phyloP scores from a whole-genome alignment of 2,329 filamentous ascomycete genomes.

The Parafenestella ontariensis region DNA sequence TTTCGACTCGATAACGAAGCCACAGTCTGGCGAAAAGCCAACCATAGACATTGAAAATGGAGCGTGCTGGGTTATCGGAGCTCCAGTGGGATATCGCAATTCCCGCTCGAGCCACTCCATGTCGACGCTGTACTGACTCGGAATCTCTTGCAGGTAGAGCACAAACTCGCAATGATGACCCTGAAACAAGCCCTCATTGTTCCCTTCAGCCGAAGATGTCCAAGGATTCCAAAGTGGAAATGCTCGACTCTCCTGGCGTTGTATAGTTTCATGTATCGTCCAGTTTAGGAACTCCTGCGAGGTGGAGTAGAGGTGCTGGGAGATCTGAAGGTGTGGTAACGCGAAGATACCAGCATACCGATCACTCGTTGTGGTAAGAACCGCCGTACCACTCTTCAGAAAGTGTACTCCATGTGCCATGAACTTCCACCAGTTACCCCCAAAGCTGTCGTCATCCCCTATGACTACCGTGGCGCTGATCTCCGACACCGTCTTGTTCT shows the following conservation, averaged over 20 bases:
- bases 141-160: constrained; percentile 76
- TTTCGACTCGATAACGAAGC: constrained; percentile 69
- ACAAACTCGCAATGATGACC: constrained; percentile 91
- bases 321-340: constrained; percentile 80
- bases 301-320: constrained; percentile 57
- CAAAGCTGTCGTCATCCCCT: constrained; percentile 70
- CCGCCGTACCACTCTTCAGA: constrained; percentile 76
- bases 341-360: constrained; percentile 87
- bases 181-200: constrained; percentile 62
- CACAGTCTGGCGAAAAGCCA: constrained; percentile 71
- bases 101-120: constrained; percentile 65
- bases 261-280: constrained; percentile 72
- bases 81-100: constrained; percentile 65
- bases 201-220: constrained; percentile 71
- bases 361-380: constrained; percentile 89
- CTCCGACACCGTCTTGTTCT: constrained; percentile 64
- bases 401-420: constrained; percentile 86
- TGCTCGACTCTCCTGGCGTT: constrained; percentile 68
- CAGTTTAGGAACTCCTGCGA: constrained; percentile 69
- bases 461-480: constrained; percentile 74
- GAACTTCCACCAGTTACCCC: constrained; percentile 79
- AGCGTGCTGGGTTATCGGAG: constrained; percentile 59
- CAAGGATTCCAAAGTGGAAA: constrained; percentile 69
- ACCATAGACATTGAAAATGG: constrained; percentile 65
- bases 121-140: constrained; percentile 34